Percentiles rank a stretch among this genome's conserved stretches.
Evolutionary conservation across 768 basidiomycete species (phyloP).

Genomic region (Suillus subluteus): DNA sequence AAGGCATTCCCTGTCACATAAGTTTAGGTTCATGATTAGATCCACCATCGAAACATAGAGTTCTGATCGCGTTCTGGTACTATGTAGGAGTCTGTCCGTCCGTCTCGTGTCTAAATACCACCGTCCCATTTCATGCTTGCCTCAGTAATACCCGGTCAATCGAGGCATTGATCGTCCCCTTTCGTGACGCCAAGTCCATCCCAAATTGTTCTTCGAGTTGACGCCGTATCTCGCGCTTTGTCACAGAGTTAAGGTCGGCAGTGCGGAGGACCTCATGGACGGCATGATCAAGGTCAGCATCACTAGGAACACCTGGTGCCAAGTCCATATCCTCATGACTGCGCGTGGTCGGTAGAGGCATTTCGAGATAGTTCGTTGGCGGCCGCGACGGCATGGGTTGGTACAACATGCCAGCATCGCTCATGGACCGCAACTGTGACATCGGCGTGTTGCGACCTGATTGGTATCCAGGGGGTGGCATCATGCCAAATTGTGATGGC

Average conservation of each 20-base stretch:
- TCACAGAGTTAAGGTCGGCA: slow-evolving; percentile 88
- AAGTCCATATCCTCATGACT: slow-evolving; percentile 58
- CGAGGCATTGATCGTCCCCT: slow-evolving; percentile 73
- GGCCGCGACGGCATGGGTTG: slow-evolving; percentile 73
- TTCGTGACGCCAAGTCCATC: slow-evolving; percentile 72
- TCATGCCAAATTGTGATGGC: slow-evolving; percentile 63
- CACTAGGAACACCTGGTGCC: slow-evolving; percentile 54
- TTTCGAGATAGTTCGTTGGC: slow-evolving; percentile 75
- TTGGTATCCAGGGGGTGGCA: slow-evolving; percentile 70
- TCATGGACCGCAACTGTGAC: slow-evolving; percentile 36
- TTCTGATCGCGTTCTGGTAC: slow-evolving; percentile 7
- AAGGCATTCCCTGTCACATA: slow-evolving; percentile 5
- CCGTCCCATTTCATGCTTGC: slow-evolving; percentile 35
- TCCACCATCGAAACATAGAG: slow-evolving; percentile 12
- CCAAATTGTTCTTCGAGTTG: slow-evolving; percentile 83
- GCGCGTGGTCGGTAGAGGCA: slow-evolving; percentile 57
- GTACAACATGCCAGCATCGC: slow-evolving; percentile 45
- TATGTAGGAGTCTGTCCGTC: slow-evolving; percentile 8
- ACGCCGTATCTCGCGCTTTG: slow-evolving; percentile 88
- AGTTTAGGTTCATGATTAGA: slow-evolving; percentile 12
- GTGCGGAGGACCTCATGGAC: slow-evolving; percentile 73
- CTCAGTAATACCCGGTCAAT: slow-evolving; percentile 73
- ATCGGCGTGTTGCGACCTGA: slow-evolving; percentile 75
- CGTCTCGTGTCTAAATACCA: slow-evolving; percentile 6
- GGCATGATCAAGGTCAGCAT: slow-evolving; percentile 72